Evolutionary conservation across 148 eudicot species (phyloP).

Genomic region (Pharnaceum exiguum): DNA sequence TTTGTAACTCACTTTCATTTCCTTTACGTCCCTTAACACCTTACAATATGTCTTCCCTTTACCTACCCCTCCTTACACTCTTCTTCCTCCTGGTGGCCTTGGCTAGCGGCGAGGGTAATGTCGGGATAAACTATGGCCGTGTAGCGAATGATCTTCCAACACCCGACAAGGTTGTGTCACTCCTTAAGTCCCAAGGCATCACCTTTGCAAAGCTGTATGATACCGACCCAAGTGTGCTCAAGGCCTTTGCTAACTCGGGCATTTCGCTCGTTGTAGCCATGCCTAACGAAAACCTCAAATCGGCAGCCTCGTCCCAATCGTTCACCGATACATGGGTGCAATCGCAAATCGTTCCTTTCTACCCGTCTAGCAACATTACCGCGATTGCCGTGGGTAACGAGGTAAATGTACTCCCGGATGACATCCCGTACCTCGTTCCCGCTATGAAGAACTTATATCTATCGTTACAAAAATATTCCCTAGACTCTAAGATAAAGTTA

Average conservation of each 20-base stretch:
- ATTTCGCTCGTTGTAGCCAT: slow-evolving; percentile 45
- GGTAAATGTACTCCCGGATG: slow-evolving; percentile 58
- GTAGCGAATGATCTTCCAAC: slow-evolving; percentile 69
- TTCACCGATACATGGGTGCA: slow-evolving; percentile 73
- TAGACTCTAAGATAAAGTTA: slow-evolving; percentile 33
- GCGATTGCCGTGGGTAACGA: slow-evolving; percentile 89
- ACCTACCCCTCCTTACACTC: neutral
- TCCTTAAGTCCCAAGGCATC: slow-evolving; percentile 61
- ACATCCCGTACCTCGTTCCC: slow-evolving; percentile 44
- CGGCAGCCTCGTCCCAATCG: slow-evolving; percentile 56
- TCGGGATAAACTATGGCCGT: slow-evolving; percentile 84
- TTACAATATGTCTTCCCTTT: slow-evolving; percentile 12
- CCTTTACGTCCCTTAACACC: too few species aligned
- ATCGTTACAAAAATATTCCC: slow-evolving; percentile 28
- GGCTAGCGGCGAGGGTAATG: slow-evolving; percentile 1
- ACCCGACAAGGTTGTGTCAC: slow-evolving; percentile 60
- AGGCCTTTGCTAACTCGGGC: slow-evolving; percentile 36
- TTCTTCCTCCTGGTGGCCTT: slow-evolving; percentile 6
- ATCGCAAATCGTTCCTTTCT: slow-evolving; percentile 37
- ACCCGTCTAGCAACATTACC: slow-evolving; percentile 37
- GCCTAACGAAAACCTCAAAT: slow-evolving; percentile 66
- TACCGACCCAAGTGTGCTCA: slow-evolving; percentile 34
- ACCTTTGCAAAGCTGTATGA: slow-evolving; percentile 62
- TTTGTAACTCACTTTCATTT: too few species aligned
- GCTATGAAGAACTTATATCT: slow-evolving; percentile 64